These are phyloP conservation scores for Acer campestre DNA, from an alignment of 345 rosid species.

Conservation along the genomic window DNA sequence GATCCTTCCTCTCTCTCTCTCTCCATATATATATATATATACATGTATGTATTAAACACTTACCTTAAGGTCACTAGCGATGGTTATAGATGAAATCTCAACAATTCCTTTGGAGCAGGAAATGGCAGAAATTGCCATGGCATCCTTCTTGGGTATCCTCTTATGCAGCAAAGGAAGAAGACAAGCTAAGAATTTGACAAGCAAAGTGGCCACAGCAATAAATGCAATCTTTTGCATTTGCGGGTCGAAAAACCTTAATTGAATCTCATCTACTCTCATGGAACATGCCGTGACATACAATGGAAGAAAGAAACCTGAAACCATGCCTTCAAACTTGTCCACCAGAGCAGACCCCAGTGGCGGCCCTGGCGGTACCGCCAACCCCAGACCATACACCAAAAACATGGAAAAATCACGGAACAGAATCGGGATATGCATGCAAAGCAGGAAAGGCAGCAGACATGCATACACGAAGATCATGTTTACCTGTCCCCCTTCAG, in stretches of 20 bases:
- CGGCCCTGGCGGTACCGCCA: slow-evolving; percentile 30
- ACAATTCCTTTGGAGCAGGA: slow-evolving; percentile 24
- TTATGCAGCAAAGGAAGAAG: neutral
- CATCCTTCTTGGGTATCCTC: slow-evolving; percentile 25
- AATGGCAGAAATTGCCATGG: slow-evolving; percentile 8
- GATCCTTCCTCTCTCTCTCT: too few relatives aligned
- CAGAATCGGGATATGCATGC: neutral
- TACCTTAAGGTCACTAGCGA: slow-evolving; percentile 12
- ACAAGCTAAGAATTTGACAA: neutral
- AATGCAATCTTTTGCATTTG: neutral
- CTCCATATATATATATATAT: too few relatives aligned
- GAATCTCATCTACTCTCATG: slow-evolving; percentile 18
- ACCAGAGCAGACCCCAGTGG: slow-evolving; percentile 31
- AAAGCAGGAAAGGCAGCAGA: neutral
- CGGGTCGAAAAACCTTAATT: neutral
- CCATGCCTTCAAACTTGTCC: slow-evolving; percentile 23
- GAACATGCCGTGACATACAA: slow-evolving; percentile 23
- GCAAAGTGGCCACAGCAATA: neutral
- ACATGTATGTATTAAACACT: neutral
- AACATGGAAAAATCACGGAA: neutral
- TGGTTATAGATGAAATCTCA: slow-evolving; percentile 10
- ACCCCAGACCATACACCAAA: slow-evolving; percentile 21
- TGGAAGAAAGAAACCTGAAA: slow-evolving; percentile 22
- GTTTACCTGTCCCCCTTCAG: neutral
- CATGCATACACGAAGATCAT: neutral